Conservation (phyloP, 192 early-diverging fungal species). For the Coemansia sp. region DNA sequence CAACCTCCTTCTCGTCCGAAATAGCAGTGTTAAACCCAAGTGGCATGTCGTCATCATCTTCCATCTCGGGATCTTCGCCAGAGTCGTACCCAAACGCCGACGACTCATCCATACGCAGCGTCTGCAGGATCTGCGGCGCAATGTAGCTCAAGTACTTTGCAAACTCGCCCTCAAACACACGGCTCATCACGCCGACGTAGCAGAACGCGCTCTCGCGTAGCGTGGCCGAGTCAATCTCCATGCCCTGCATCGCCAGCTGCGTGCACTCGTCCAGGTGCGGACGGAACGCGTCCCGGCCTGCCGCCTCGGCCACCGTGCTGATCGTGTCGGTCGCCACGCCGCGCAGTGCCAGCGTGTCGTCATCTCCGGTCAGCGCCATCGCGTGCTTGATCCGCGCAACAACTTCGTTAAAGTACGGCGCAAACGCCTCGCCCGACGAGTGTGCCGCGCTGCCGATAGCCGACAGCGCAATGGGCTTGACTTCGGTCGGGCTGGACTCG, state of each 20-base stretch:
- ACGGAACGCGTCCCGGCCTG: slow-evolving; percentile 76
- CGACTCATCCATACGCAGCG: slow-evolving; percentile 74
- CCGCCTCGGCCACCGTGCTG: slow-evolving; percentile 82
- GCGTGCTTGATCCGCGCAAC: slow-evolving; percentile 65
- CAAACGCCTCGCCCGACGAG: slow-evolving; percentile 63
- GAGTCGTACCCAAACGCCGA: slow-evolving; percentile 23
- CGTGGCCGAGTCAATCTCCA: slow-evolving; percentile 67
- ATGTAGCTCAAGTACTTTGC: slow-evolving; percentile 68
- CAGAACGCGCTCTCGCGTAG: slow-evolving; percentile 83
- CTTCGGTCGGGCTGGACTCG: slow-evolving; percentile 63
- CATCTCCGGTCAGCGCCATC: slow-evolving; percentile 69
- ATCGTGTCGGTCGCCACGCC: slow-evolving; percentile 83
- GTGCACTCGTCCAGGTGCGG: slow-evolving; percentile 74
- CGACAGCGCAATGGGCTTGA: slow-evolving; percentile 74
- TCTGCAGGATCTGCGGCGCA: slow-evolving; percentile 77
- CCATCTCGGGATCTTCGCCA: slow-evolving; percentile 33
- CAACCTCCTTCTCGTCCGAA: slow-evolving; percentile 91
- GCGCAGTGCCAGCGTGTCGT: slow-evolving; percentile 70
- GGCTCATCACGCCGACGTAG: slow-evolving; percentile 80
- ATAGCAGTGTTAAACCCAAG: slow-evolving; percentile 72
- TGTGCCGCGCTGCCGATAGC: slow-evolving; percentile 91
- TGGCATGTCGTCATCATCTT: slow-evolving; percentile 57
- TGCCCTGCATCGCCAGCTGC: slow-evolving; percentile 73
- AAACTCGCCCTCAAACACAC: slow-evolving; percentile 81
- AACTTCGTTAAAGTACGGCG: slow-evolving; percentile 74